Evolutionary conservation across 2,329 filamentous ascomycete genomes (phyloP).

Genomic region (Xylaria hypoxylon): DNA sequence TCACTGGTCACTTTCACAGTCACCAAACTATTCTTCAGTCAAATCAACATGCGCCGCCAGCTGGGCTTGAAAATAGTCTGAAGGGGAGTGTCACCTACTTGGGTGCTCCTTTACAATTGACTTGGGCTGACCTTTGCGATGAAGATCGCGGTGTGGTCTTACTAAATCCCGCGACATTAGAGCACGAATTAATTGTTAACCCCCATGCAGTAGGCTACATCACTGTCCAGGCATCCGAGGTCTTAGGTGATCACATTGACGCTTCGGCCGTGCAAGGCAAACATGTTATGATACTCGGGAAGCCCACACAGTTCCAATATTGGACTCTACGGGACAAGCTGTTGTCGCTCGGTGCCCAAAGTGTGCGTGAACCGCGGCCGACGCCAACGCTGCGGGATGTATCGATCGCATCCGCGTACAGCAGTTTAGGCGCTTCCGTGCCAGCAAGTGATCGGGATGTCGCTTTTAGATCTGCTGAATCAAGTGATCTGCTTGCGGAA

Average conservation of each 20-base stretch:
- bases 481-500: constrained; percentile 3
- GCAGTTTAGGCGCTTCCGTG: constrained; percentile 41
- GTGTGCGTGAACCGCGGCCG: constrained; percentile 47
- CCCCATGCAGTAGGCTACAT: constrained; percentile 48
- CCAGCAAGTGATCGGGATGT: constrained; percentile 41
- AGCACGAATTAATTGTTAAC: constrained; percentile 47
- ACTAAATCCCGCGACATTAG: constrained; percentile 48
- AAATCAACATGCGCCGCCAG: constrained; percentile 7
- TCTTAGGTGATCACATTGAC: constrained; percentile 42
- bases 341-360: constrained; percentile 46
- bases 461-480: constrained; percentile 11
- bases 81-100: constrained; percentile 50
- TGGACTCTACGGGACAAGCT: constrained; percentile 47
- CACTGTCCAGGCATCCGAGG: constrained; percentile 41
- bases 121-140: constrained; percentile 51
- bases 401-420: not conserved
- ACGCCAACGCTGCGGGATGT: constrained; percentile 30
- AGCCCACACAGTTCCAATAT: constrained; percentile 45
- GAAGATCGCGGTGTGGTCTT: constrained; percentile 48
- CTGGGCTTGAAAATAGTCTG: constrained; percentile 22
- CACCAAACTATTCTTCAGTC: constrained; percentile 50
- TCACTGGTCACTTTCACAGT: constrained; percentile 52
- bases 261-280: constrained; percentile 41
- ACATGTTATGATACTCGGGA: constrained; percentile 51
- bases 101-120: constrained; percentile 50